A percentile compares a stretch with the other conserved stretches of the same genome.
Conservation (phyloP, 805 yeast genomes). For the Candida vartiovaarae region DNA sequence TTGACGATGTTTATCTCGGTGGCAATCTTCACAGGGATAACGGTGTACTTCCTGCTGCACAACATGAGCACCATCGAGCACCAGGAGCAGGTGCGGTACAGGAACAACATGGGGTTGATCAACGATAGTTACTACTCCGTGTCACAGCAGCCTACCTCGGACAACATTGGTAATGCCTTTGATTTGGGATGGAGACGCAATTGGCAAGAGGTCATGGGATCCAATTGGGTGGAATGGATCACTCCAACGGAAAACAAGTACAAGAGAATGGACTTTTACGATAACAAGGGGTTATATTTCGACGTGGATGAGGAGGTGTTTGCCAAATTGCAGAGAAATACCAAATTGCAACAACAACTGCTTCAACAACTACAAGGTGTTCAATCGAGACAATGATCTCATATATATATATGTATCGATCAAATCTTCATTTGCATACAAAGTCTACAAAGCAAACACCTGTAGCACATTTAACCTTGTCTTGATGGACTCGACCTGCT, state of each 20-base stretch:
- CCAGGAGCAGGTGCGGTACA: conserved; percentile 45
- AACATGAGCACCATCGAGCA: conserved; percentile 83
- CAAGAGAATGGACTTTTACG: conserved; percentile 22
- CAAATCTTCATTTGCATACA: too few relatives aligned
- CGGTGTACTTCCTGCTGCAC: conserved; percentile 47
- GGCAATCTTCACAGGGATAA: conserved; percentile 47
- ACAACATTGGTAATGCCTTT: conserved; percentile 57
- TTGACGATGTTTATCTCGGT: conserved; percentile 50
- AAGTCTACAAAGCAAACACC: background rate
- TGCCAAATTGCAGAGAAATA: conserved; percentile 33
- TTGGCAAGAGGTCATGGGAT: conserved; percentile 73
- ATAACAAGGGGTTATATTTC: conserved; percentile 45
- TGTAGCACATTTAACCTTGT: conserved; percentile 44
- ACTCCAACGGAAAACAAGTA: conserved; percentile 43
- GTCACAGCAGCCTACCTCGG: conserved; percentile 36
- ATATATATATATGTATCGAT: background rate
- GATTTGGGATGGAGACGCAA: conserved; percentile 63
- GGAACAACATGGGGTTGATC: conserved; percentile 31
- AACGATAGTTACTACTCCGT: conserved; percentile 31
- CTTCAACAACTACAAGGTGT: conserved; percentile 7
- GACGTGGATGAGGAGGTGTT: conserved; percentile 38
- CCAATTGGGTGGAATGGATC: conserved; percentile 56
- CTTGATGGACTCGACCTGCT: conserved; percentile 41
- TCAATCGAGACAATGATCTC: background rate
- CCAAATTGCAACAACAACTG: conserved; percentile 31